These are phyloP conservation scores for Plicaturopsis crispa DNA, from an alignment of 768 basidiomycete genomes.

Conservation along the genomic window DNA sequence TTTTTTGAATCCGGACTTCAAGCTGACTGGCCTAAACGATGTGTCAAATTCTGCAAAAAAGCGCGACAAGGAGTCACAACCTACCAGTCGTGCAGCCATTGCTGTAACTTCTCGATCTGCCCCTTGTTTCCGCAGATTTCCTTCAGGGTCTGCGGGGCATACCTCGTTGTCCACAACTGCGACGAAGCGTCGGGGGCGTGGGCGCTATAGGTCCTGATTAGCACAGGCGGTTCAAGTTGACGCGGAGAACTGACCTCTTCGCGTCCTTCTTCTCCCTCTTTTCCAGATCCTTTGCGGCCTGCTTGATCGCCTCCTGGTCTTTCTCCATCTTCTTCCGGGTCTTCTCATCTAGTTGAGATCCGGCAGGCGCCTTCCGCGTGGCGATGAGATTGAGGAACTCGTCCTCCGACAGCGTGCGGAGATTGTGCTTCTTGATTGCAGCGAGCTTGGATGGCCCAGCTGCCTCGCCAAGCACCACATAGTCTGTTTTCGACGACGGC, in stretches of 20 bases:
- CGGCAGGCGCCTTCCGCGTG: conserved; percentile 49
- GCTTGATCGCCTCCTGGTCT: conserved; percentile 68
- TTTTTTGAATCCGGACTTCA: conserved; percentile 82
- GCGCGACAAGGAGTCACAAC: conserved; percentile 10
- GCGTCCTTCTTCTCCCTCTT: conserved; percentile 53
- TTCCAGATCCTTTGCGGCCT: conserved; percentile 74
- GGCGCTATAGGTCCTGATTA: conserved; percentile 18
- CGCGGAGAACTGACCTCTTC: conserved; percentile 21
- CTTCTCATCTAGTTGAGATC: conserved; percentile 60
- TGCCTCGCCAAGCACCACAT: conserved; percentile 79
- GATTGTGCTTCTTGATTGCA: conserved; percentile 73
- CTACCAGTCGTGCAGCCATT: conserved; percentile 87
- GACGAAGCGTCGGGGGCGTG: conserved; percentile 36
- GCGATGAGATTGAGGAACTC: conserved; percentile 79
- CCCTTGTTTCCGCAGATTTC: conserved; percentile 96
- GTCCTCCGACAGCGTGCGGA: conserved; percentile 79
- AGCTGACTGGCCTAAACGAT: conserved; percentile 55
- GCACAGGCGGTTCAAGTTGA: too few relatives aligned
- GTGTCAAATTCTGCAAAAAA: background rate
- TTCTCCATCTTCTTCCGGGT: conserved; percentile 74
- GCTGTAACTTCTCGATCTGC: conserved; percentile 79
- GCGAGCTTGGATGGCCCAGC: conserved; percentile 88
- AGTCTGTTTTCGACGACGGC: conserved; percentile 86
- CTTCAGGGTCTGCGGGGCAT: conserved; percentile 81
- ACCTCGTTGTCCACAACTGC: conserved; percentile 93